Evolutionary conservation across 352 stramenopile genomes (phyloP).

Genomic region (Globisporangium spiculum): DNA sequence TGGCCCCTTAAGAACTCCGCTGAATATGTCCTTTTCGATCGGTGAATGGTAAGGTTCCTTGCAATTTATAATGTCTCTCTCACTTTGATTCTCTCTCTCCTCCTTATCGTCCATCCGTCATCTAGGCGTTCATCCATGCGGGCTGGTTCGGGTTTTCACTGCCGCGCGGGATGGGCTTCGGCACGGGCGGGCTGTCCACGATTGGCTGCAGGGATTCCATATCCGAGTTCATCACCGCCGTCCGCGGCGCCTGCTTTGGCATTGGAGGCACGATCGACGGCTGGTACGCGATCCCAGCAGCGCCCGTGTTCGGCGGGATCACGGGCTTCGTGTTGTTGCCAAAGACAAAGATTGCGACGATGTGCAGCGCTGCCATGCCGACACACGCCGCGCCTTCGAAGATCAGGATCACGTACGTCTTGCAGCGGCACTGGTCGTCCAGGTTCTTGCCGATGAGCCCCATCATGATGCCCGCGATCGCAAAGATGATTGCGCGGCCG

Average conservation of each 20-base stretch:
- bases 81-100: background rate
- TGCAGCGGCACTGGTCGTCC: slow-evolving; percentile 46
- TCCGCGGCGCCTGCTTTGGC: slow-evolving; percentile 9
- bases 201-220: slow-evolving; percentile 1
- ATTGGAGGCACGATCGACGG: slow-evolving; percentile 1
- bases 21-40: background rate
- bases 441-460: slow-evolving; percentile 57
- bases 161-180: slow-evolving; percentile 1
- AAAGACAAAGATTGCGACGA: slow-evolving; percentile 43
- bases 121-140: slow-evolving; percentile 20
- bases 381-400: slow-evolving; percentile 55
- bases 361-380: slow-evolving; percentile 37
- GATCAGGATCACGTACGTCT: slow-evolving; percentile 47
- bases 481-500: slow-evolving; percentile 52
- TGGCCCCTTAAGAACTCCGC: too few species aligned
- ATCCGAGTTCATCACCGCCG: background rate
- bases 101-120: background rate
- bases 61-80: background rate
- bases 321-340: slow-evolving; percentile 45
- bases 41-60: background rate
- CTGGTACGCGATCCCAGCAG: background rate
- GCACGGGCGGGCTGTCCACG: background rate
- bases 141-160: slow-evolving; percentile 10
- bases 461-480: slow-evolving; percentile 59
- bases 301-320: background rate